phyloP scores from a whole-genome alignment of 768 basidiomycete species.

The Xerocomellus chrysenteron region DNA sequence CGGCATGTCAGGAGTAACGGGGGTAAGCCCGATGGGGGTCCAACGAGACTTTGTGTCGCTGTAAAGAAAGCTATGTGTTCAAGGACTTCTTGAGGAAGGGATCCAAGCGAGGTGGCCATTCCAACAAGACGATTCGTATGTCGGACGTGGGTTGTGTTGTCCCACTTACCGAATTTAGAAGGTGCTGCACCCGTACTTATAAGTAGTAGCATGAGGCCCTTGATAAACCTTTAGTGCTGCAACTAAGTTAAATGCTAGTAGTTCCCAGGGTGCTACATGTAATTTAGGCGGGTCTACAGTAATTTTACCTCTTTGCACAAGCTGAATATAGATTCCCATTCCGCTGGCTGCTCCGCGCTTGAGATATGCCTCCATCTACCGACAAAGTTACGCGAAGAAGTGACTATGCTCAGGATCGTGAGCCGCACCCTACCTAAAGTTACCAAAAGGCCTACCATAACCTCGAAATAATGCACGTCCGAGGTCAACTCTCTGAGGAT shows the following conservation, averaged over 20 bases:
- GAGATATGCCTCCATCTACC: conserved; percentile 44
- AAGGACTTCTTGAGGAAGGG: conserved; percentile 73
- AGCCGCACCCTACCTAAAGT: conserved; percentile 1
- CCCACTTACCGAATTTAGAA: conserved; percentile 8
- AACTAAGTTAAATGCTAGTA: neutral
- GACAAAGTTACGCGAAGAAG: conserved; percentile 51
- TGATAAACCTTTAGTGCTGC: neutral
- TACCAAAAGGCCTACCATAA: conserved; percentile 37
- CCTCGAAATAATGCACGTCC: conserved; percentile 46
- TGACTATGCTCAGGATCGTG: conserved; percentile 35
- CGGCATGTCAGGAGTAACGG: conserved; percentile 55
- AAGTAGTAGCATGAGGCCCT: no score
- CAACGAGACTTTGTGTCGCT: conserved; percentile 49
- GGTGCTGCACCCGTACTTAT: no score
- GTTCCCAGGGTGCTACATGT: neutral
- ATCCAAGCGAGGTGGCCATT: conserved; percentile 37
- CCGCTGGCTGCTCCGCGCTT: conserved; percentile 34
- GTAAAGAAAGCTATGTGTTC: conserved; percentile 74
- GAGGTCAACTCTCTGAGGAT: conserved; percentile 26
- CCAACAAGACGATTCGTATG: neutral
- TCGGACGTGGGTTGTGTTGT: neutral
- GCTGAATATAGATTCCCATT: conserved; percentile 55
- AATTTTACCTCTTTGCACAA: conserved; percentile 40
- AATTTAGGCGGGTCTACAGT: conserved; percentile 2
- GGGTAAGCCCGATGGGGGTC: conserved; percentile 60